A percentile compares a stretch with the other conserved stretches of the same genome.
Conservation (phyloP, 2,329 filamentous ascomycete genomes). For the Apiospora saccharicola region DNA sequence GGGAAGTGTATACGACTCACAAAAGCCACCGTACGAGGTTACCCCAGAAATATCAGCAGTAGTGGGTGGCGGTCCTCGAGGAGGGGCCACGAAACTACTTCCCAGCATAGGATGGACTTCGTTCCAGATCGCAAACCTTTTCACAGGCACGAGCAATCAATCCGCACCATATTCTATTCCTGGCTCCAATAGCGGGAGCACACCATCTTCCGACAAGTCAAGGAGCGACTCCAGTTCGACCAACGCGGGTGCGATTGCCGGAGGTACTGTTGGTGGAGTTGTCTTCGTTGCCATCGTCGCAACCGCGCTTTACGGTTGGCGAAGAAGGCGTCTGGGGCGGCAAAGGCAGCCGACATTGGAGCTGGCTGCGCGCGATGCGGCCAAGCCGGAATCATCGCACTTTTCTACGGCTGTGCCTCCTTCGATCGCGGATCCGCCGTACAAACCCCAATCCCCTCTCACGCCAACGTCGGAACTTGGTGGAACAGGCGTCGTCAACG, state of each 20-base stretch:
- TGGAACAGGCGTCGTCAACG: neutral
- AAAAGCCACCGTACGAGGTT: conserved; percentile 38
- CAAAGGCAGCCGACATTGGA: neutral
- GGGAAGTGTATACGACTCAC: conserved; percentile 40
- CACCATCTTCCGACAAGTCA: neutral
- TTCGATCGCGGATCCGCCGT: neutral
- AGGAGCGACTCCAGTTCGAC: neutral
- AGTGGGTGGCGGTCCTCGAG: conserved; percentile 39
- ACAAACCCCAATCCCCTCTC: neutral
- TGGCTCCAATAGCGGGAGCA: too few species aligned
- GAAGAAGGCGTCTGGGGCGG: neutral
- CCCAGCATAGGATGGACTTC: conserved; percentile 24
- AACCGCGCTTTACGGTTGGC: neutral
- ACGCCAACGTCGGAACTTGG: conserved; percentile 8
- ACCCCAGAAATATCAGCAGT: conserved; percentile 32
- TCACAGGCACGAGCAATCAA: conserved; percentile 24
- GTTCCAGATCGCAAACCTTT: conserved; percentile 23
- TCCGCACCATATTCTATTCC: conserved; percentile 21
- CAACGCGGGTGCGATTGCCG: conserved; percentile 24
- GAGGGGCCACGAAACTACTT: conserved; percentile 23
- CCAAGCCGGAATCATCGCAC: neutral
- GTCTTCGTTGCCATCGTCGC: conserved; percentile 14
- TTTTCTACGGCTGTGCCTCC: neutral
- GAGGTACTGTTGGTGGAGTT: conserved; percentile 20
- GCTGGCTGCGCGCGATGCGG: neutral